These are phyloP conservation scores for Ceratocystis eucalypticola DNA, from an alignment of 2,329 filamentous ascomycete genomes.

Conservation along the genomic window DNA sequence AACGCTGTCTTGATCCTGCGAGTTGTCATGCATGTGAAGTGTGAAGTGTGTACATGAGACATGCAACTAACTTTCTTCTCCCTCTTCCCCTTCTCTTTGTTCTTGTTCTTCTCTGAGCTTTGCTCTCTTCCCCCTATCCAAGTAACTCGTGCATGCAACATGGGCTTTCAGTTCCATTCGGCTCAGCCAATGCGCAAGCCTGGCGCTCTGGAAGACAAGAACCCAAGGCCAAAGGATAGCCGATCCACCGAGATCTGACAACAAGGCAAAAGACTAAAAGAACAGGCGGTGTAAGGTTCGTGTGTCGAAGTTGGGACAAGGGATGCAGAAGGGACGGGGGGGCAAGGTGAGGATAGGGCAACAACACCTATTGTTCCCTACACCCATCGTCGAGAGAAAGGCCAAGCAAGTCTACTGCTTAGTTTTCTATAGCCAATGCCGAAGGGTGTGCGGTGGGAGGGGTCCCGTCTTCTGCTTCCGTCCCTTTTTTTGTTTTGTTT, in stretches of 20 bases:
- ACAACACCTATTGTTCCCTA: too few relatives aligned
- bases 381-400: too few relatives aligned
- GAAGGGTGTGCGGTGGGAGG: background rate
- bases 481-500: background rate
- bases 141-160: background rate
- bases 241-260: too few relatives aligned
- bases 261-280: background rate
- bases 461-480: background rate
- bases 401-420: background rate
- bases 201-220: background rate
- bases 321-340: background rate
- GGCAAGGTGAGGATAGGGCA: background rate
- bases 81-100: too few relatives aligned
- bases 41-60: too few relatives aligned
- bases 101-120: too few relatives aligned
- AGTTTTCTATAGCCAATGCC: background rate
- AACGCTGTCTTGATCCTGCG: too few relatives aligned
- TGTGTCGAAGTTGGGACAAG: background rate
- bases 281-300: conserved; percentile 5
- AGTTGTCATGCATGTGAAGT: too few relatives aligned
- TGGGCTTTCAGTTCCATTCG: background rate
- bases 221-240: background rate
- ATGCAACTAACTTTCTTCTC: too few relatives aligned
- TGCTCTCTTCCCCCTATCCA: too few relatives aligned
- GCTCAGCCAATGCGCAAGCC: background rate